Conservation (phyloP, 495 filamentous ascomycete species). For the Oleoguttula mirabilis region DNA sequence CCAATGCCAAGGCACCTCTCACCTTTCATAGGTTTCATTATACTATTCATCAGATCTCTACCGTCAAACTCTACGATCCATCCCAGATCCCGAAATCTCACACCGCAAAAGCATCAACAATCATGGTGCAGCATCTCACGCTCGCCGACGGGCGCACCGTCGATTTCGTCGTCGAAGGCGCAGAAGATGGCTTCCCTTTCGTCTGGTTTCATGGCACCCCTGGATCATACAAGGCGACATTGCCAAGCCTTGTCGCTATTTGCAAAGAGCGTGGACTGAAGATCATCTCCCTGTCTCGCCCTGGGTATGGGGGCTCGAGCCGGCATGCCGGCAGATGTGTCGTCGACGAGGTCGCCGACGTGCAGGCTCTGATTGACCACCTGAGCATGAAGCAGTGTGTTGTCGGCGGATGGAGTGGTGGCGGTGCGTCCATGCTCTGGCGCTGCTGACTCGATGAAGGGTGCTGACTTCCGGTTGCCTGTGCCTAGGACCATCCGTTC, state of each 20-base stretch:
- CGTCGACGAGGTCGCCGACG: slow-evolving; percentile 8
- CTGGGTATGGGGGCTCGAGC: slow-evolving; percentile 16
- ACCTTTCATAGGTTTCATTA: too few species aligned
- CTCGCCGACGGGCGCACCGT: slow-evolving; percentile 13
- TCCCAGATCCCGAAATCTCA: neutral
- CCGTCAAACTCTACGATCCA: too few species aligned
- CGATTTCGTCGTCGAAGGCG: slow-evolving; percentile 10
- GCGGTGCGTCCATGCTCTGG: slow-evolving; percentile 7
- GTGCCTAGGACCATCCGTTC: slow-evolving; percentile 10
- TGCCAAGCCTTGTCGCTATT: slow-evolving; percentile 2
- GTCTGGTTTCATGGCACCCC: slow-evolving; percentile 15
- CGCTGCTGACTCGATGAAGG: neutral
- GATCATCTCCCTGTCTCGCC: slow-evolving; percentile 12
- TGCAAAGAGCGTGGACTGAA: slow-evolving; percentile 12
- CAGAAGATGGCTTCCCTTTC: slow-evolving; percentile 15
- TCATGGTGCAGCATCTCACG: neutral
- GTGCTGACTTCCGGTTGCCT: neutral
- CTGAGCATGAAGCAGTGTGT: slow-evolving; percentile 9
- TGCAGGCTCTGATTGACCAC: slow-evolving; percentile 14
- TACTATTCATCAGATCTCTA: too few species aligned
- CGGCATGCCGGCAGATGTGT: slow-evolving; percentile 7
- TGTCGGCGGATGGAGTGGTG: slow-evolving; percentile 19
- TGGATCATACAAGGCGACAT: slow-evolving; percentile 2
- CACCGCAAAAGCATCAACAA: neutral
- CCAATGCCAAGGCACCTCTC: too few species aligned